A percentile compares a stretch with the other conserved stretches of the same genome.
These are phyloP conservation scores for Clitopilus passeckerianus DNA, from an alignment of 768 basidiomycete genomes.

Conservation along the genomic window DNA sequence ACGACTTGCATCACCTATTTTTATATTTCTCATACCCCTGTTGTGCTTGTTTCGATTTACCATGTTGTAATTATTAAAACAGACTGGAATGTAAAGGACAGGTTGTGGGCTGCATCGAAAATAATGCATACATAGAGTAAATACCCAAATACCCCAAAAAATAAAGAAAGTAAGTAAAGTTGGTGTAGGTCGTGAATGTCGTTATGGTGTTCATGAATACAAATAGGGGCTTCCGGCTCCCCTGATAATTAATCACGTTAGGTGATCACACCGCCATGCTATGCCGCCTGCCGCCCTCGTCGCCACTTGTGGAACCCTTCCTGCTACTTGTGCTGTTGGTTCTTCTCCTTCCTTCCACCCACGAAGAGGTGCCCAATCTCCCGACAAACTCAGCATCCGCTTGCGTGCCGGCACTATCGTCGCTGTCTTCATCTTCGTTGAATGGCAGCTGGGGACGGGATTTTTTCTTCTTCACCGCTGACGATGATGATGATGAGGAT, in stretches of 20 bases:
- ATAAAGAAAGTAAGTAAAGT: slow-evolving; percentile 1
- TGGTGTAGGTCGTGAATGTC: not conserved
- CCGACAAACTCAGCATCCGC: slow-evolving; percentile 58
- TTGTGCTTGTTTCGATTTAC: not conserved
- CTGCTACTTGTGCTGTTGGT: slow-evolving; percentile 18
- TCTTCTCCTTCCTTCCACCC: slow-evolving; percentile 49
- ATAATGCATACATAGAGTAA: slow-evolving; percentile 1
- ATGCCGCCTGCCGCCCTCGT: slow-evolving; percentile 57
- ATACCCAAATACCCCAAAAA: not conserved
- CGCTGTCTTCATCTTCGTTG: slow-evolving; percentile 38
- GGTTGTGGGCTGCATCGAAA: not conserved
- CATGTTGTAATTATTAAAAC: not conserved
- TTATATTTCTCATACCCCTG: not conserved
- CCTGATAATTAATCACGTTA: not conserved
- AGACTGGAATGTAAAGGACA: not conserved
- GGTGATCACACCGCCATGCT: slow-evolving; percentile 54
- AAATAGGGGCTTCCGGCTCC: not conserved
- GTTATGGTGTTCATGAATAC: not conserved
- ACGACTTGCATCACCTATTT: not conserved
- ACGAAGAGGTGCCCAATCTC: slow-evolving; percentile 44
- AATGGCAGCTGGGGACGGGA: slow-evolving; percentile 40
- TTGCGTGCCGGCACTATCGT: slow-evolving; percentile 65
- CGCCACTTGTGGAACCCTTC: slow-evolving; percentile 23
- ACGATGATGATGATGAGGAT: slow-evolving; percentile 14
- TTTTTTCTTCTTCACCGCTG: slow-evolving; percentile 44